These are phyloP conservation scores for Trichoderma endophyticum DNA, from an alignment of 2,329 filamentous ascomycete species.

Conservation along the genomic window DNA sequence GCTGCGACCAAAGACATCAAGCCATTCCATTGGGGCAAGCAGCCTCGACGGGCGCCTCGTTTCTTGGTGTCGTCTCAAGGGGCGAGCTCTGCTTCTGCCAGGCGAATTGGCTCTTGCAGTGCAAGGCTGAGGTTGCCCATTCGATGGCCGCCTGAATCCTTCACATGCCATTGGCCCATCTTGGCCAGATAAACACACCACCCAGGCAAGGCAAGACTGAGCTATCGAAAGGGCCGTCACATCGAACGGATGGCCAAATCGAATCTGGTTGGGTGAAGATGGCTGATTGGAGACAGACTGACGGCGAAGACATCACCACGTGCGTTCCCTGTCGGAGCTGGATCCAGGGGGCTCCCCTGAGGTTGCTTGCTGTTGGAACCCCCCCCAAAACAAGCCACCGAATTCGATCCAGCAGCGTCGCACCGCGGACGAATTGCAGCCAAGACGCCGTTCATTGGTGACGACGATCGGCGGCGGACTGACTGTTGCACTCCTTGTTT, in stretches of 20 bases:
- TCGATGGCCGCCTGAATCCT: background rate
- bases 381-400: conserved; percentile 12
- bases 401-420: conserved; percentile 11
- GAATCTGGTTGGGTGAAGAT: background rate
- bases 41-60: background rate
- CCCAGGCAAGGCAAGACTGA: background rate
- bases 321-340: conserved; percentile 13
- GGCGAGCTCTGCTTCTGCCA: background rate
- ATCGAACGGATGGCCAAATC: background rate
- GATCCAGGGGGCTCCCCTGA: conserved; percentile 14
- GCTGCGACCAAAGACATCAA: background rate
- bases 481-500: background rate
- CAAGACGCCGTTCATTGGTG: background rate
- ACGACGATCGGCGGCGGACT: conserved; percentile 6
- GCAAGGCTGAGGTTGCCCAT: background rate
- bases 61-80: background rate
- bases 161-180: background rate
- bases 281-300: background rate
- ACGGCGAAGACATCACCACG: conserved; percentile 10
- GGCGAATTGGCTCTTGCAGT: background rate
- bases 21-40: background rate
- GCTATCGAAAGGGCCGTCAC: background rate
- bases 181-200: background rate
- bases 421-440: background rate
- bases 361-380: background rate